Percentiles rank a stretch among this genome's conserved stretches.
Evolutionary conservation across 2,329 filamentous ascomycete species (phyloP).

Genomic region (Penicillium sp.): DNA sequence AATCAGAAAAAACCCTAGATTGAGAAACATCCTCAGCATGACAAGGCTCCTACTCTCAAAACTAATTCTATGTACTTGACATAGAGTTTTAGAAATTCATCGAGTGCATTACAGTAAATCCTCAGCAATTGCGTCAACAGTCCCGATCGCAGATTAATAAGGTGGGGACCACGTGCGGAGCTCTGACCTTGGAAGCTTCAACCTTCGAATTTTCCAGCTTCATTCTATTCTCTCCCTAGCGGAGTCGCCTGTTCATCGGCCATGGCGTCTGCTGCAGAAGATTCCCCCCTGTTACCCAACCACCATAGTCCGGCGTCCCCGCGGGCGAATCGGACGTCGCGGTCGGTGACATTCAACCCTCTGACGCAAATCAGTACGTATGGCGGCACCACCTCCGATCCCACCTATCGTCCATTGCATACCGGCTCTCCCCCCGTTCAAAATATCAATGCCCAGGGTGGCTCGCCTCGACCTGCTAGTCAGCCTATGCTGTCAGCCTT

Average conservation of each 20-base stretch:
- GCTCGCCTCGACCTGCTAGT: conserved; percentile 31
- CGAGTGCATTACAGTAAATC: neutral
- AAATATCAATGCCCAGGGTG: conserved; percentile 26
- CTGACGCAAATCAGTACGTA: conserved; percentile 47
- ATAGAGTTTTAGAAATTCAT: neutral
- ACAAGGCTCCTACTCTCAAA: too few relatives aligned
- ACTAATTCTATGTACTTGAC: too few relatives aligned
- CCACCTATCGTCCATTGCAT: conserved; percentile 43
- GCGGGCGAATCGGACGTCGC: conserved; percentile 35
- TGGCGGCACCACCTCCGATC: conserved; percentile 40
- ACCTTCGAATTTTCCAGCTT: conserved; percentile 12
- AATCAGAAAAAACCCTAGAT: neutral
- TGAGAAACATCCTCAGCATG: neutral
- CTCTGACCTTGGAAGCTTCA: conserved; percentile 20
- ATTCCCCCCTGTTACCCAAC: conserved; percentile 43
- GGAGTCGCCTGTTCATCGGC: conserved; percentile 14
- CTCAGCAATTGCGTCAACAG: conserved; percentile 4
- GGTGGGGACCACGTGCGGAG: conserved; percentile 21
- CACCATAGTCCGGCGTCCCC: conserved; percentile 38
- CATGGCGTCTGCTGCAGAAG: conserved; percentile 43
- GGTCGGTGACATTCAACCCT: conserved; percentile 52
- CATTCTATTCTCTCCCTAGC: conserved; percentile 10
- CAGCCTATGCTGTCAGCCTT: conserved; percentile 72
- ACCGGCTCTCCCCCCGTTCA: conserved; percentile 39
- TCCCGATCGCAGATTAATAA: conserved; percentile 18